A percentile compares a stretch with the other conserved stretches of the same genome.
Evolutionary conservation across 208 protist genomes (phyloP).

Genomic region (Herpetomonas tarakana): DNA sequence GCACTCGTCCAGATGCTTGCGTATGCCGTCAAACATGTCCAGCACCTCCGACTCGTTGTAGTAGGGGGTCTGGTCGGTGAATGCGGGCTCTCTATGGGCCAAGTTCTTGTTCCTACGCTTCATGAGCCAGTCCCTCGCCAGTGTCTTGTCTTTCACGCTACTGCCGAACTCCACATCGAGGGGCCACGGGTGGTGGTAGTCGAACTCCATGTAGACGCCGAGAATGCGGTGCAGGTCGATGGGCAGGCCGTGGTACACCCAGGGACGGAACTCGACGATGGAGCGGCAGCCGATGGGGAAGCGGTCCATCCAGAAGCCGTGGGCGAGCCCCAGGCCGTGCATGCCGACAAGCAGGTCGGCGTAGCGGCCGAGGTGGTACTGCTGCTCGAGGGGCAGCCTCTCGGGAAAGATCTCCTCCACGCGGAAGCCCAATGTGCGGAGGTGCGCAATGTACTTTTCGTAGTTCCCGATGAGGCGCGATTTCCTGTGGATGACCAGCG

Average conservation of each 20-base stretch:
- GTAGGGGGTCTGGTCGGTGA: background rate
- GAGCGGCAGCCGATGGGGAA: slow-evolving; percentile 8
- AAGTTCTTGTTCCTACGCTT: background rate
- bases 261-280: slow-evolving; percentile 5
- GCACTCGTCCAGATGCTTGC: background rate
- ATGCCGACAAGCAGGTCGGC: slow-evolving; percentile 29
- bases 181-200: background rate
- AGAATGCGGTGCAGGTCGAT: background rate
- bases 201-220: background rate
- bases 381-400: slow-evolving; percentile 16
- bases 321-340: slow-evolving; percentile 27
- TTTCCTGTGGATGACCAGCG: slow-evolving; percentile 4
- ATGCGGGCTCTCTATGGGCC: background rate
- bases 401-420: slow-evolving; percentile 22
- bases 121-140: background rate
- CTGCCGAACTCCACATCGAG: background rate
- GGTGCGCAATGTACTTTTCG: background rate
- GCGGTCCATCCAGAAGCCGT: slow-evolving; percentile 28
- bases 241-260: background rate
- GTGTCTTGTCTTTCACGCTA: background rate
- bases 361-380: slow-evolving; percentile 21
- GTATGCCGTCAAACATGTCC: background rate
- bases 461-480: slow-evolving; percentile 8
- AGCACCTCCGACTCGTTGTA: background rate
- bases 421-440: slow-evolving; percentile 18